These are phyloP conservation scores for Beauveria varroae DNA, from an alignment of 2,329 filamentous ascomycete species.

Conservation along the genomic window DNA sequence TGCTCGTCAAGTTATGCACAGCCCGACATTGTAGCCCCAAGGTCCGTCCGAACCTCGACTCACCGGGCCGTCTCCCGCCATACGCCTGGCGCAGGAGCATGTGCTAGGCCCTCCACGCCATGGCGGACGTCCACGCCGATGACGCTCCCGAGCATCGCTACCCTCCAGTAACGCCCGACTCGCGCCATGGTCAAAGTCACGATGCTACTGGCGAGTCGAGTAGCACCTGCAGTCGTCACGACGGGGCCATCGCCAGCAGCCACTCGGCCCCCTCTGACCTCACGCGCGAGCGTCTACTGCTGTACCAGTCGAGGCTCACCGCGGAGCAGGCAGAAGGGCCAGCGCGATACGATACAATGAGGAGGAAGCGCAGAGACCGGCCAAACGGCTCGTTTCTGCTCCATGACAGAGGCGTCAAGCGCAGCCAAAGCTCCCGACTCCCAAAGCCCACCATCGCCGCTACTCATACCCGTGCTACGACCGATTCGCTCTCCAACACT, in stretches of 20 bases:
- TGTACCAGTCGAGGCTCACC: not conserved
- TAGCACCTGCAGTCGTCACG: slow-evolving; percentile 23
- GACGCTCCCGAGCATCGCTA: not conserved
- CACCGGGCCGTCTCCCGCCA: not conserved
- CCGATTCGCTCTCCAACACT: not conserved
- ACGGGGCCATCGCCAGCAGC: slow-evolving; percentile 12
- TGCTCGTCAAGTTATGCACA: not conserved
- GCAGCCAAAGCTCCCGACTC: slow-evolving; percentile 1
- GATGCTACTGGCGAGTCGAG: slow-evolving; percentile 38
- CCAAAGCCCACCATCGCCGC: not conserved
- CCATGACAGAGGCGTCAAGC: not conserved
- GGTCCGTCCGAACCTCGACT: not conserved
- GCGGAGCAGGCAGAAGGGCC: slow-evolving; percentile 13
- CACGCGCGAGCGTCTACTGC: slow-evolving; percentile 12
- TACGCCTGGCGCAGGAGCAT: slow-evolving; percentile 13
- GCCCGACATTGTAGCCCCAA: not conserved
- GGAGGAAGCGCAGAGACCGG: slow-evolving; percentile 16
- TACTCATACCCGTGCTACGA: not conserved
- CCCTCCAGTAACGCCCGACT: slow-evolving; percentile 6
- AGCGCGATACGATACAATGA: slow-evolving; percentile 13
- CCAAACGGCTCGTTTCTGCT: slow-evolving; percentile 13
- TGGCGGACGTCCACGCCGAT: slow-evolving; percentile 17
- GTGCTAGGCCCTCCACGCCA: slow-evolving; percentile 13
- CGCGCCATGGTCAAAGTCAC: slow-evolving; percentile 28
- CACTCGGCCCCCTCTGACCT: slow-evolving; percentile 1